These are phyloP conservation scores for Aspergillus alliaceus DNA, from an alignment of 2,329 filamentous ascomycete genomes.

Conservation along the genomic window DNA sequence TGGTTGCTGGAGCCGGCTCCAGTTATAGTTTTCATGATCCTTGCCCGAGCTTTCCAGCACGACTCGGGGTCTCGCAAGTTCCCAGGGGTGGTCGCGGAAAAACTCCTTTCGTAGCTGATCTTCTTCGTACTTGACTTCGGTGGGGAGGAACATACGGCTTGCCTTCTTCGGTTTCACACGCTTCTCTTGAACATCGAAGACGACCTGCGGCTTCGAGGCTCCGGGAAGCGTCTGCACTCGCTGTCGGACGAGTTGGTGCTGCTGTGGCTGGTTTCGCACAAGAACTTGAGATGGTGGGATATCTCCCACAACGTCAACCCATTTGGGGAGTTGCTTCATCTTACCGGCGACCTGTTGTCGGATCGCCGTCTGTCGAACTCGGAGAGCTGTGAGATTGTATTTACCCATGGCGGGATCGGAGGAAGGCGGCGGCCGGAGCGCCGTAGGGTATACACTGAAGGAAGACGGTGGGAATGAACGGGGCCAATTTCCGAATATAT, in stretches of 20 bases:
- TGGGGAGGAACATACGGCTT: slow-evolving; percentile 77
- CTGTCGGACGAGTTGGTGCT: slow-evolving; percentile 43
- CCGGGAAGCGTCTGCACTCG: slow-evolving; percentile 34
- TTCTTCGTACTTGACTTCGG: slow-evolving; percentile 76
- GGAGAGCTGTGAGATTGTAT: slow-evolving; percentile 48
- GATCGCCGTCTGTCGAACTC: slow-evolving; percentile 45
- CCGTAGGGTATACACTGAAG: neutral
- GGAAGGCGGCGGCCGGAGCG: slow-evolving; percentile 1
- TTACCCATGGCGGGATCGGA: slow-evolving; percentile 40
- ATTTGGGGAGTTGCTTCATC: slow-evolving; percentile 42
- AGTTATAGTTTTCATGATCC: slow-evolving; percentile 74
- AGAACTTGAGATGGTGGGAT: slow-evolving; percentile 62
- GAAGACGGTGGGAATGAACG: neutral
- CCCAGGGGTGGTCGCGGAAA: slow-evolving; percentile 95
- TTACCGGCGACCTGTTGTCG: slow-evolving; percentile 38
- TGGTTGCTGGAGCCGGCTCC: slow-evolving; percentile 74
- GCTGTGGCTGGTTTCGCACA: slow-evolving; percentile 56
- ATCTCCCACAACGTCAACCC: slow-evolving; percentile 57
- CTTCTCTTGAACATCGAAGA: slow-evolving; percentile 37
- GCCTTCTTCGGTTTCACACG: slow-evolving; percentile 59
- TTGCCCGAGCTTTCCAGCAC: slow-evolving; percentile 83
- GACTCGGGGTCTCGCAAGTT: slow-evolving; percentile 82
- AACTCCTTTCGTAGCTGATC: slow-evolving; percentile 78
- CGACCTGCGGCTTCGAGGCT: slow-evolving; percentile 32
- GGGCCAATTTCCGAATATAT: neutral